Evolutionary conservation across 768 basidiomycete species (phyloP), one percentile per base, ranked within the genome.

Genomic region (Cystobasidium tubakii): DNA sequence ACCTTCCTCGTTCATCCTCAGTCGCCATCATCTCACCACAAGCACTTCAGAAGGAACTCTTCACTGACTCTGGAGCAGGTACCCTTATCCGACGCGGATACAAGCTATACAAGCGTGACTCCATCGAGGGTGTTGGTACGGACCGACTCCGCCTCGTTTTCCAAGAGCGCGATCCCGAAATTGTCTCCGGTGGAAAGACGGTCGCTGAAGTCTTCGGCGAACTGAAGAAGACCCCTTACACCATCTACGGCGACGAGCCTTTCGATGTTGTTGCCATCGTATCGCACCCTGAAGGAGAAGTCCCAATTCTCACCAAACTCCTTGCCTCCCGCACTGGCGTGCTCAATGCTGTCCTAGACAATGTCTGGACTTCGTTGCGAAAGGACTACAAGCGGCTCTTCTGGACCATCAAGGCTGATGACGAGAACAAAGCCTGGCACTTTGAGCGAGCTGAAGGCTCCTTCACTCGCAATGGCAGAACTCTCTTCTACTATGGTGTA

Each of bases 81-180:
- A 98, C 96, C 0, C 90, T 99, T 79, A 94, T 99, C 80, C 91
- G 96, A 74, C 88, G 96, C 42, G 96, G 96, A 17, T 96, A 98
- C 87, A 97, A 93, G 83, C 89, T 99, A 66, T 91, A 93, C 87
- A 93, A 90, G 82, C 89, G 96, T 77, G 82, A 84, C 73, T 86
- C 85, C 73, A 85, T 97, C 78, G 90, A 92, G 57, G 85, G 86
- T 53, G 87, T 97, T 62, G 95, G 94, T 29, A 88, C 92, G 25
- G 95, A 98, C 82, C 87, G 94, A 69, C 89, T 99, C 81, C 91
- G 96, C 74, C 89, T 92, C 80, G 89, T 96, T 74, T 87, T 99
- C 76, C 89, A 92, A 79, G 93, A 98, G 82, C 90, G 95, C 74
- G 95, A 99, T 81, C 90, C 92, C 10, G 92, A 93, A 60, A 89